Base-by-base conservation (phyloP, 495 filamentous ascomycete genomes). In the Trichoderma virens region DNA sequence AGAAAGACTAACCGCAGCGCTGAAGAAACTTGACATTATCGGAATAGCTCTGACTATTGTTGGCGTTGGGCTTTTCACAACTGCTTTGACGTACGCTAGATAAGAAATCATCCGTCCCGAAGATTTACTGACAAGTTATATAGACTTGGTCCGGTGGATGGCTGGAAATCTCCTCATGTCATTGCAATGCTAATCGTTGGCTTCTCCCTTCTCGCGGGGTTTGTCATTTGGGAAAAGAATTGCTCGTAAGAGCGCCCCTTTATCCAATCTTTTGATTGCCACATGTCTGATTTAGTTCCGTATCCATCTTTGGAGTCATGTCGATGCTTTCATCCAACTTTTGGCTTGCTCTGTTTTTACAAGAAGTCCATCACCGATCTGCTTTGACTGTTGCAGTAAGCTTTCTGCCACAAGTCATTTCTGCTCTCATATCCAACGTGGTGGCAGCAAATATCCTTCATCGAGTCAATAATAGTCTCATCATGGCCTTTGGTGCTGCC, bases 1-100 rank as follows among this genome's bases (percentile, higher is more conserved):
- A 39, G 65, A 76, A 54, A 64, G 45, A 51, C n/a, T 51, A 51
- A 7, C 16, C 9, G 45, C 18, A 25, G 45, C 75, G 51, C 54
- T 74, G 13, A 67, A 59, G 63, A 70, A 76, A 31, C 79, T 80
- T 7, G 87, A 90, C 72, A 68, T 84, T 14, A 72, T 88, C 23
- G 88, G 87, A 0, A 86, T 86, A 2, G 68, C 80, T 18, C 69
- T 89, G 67, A 83, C 85, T 23, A 80, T 90, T 60, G 78, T 82
- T 60, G 88, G 88, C 2, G 84, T 87, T 66, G 86, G 85, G 1
- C 74, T 88, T 71, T 84, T 90, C 67, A 86, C 83, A 9, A 82
- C 83, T 23, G 81, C 78, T 9, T 78, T 90, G 62, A 86, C 84
- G 86, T 88, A 71, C 70, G 82, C 80, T 25, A 39, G 9, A 16